These are phyloP conservation scores for Carex parvula DNA, from an alignment of 176 grass and related monocot genomes.

Conservation along the genomic window DNA sequence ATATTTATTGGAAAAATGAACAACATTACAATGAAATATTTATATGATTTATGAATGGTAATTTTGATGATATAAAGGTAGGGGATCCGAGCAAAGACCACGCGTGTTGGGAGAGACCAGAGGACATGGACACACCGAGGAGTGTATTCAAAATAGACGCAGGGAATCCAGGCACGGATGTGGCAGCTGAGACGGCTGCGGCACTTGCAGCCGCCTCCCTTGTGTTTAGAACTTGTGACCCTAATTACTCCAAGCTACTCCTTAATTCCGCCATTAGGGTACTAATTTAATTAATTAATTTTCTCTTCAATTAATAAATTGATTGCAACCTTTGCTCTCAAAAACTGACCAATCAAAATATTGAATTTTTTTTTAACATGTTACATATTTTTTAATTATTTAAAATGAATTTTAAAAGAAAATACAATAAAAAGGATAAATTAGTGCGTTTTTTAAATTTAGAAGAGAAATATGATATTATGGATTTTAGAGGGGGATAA, in stretches of 20 bases:
- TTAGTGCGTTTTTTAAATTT: too few relatives aligned
- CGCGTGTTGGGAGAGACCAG: constrained; percentile 96
- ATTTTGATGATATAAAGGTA: constrained; percentile 39
- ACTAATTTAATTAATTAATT: background rate
- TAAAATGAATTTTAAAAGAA: too few relatives aligned
- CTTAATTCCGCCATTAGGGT: constrained; percentile 57
- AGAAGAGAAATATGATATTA: too few relatives aligned
- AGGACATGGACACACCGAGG: constrained; percentile 92
- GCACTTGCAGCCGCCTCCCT: constrained; percentile 70
- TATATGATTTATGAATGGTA: background rate
- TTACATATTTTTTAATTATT: too few relatives aligned
- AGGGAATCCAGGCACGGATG: constrained; percentile 62
- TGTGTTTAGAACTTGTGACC: constrained; percentile 82
- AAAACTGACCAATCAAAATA: too few relatives aligned
- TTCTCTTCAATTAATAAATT: too few relatives aligned
- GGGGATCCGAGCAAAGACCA: constrained; percentile 86
- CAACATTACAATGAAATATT: background rate
- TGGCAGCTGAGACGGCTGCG: constrained; percentile 84
- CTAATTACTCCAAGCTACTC: constrained; percentile 59
- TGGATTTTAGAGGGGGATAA: too few relatives aligned
- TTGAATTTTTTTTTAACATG: too few relatives aligned
- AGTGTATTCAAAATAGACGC: constrained; percentile 71
- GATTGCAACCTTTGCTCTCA: too few relatives aligned
- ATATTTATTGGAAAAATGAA: background rate
- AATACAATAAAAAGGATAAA: too few relatives aligned